A percentile compares a stretch with the other conserved stretches of the same genome.
These are phyloP conservation scores for Nicotiana noctiflora DNA, from an alignment of 257 asterid genomes.

Conservation along the genomic window DNA sequence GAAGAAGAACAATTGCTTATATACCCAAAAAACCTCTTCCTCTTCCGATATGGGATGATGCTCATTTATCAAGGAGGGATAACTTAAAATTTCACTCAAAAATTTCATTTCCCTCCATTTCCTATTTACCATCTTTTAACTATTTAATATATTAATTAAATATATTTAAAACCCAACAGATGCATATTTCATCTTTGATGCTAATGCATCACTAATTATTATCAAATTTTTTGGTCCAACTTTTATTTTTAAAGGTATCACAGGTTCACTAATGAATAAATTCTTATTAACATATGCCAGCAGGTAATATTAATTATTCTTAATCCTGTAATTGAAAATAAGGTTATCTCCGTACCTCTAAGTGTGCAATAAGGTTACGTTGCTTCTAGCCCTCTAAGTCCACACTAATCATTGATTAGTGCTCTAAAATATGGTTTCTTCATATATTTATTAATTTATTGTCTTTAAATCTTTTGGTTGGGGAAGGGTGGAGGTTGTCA, in stretches of 20 bases:
- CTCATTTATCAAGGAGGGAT: too few relatives aligned
- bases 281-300: background rate
- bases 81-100: too few relatives aligned
- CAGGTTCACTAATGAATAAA: background rate
- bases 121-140: too few relatives aligned
- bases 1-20: too few relatives aligned
- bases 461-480: background rate
- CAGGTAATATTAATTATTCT: background rate
- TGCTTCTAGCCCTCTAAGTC: background rate
- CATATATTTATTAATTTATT: background rate
- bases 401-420: background rate
- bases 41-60: too few relatives aligned
- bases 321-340: background rate
- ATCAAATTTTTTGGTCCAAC: background rate
- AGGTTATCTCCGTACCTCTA: background rate
- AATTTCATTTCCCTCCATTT: too few relatives aligned
- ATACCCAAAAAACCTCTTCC: too few relatives aligned
- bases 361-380: background rate
- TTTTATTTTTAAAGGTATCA: background rate
- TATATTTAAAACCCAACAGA: too few relatives aligned
- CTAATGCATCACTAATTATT: background rate
- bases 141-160: too few relatives aligned
- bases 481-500: background rate
- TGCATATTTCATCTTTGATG: conserved; percentile 7
- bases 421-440: background rate